These are phyloP conservation scores for Dillenia suffruticosa DNA, from an alignment of 164 flowering plant species.

Conservation along the genomic window DNA sequence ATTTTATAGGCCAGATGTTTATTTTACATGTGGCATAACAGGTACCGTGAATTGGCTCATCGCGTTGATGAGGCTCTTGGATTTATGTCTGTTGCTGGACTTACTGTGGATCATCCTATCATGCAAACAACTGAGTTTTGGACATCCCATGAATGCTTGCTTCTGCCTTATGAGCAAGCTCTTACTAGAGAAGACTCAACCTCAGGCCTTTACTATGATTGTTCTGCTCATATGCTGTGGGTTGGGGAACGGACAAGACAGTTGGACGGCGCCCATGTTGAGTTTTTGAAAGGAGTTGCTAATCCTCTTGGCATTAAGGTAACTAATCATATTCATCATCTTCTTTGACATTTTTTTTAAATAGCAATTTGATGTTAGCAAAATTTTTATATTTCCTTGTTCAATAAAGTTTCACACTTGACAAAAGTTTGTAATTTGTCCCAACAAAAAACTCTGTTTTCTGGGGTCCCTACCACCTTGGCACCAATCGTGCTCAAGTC, in stretches of 20 bases:
- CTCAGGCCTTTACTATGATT: constrained; percentile 82
- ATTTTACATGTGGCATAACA: constrained; percentile 14
- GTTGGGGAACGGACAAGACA: constrained; percentile 92
- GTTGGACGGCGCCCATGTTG: constrained; percentile 93
- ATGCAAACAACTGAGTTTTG: constrained; percentile 91
- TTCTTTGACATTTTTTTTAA: background rate
- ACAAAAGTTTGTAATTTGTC: no score
- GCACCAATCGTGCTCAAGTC: no score
- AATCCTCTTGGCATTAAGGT: constrained; percentile 96
- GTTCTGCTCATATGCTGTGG: constrained; percentile 96
- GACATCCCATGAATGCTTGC: constrained; percentile 95
- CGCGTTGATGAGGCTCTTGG: constrained; percentile 93
- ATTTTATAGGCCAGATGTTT: background rate
- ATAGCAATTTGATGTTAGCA: no score
- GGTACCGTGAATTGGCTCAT: constrained; percentile 87
- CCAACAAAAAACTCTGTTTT: no score
- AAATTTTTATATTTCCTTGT: no score
- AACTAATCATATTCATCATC: background rate
- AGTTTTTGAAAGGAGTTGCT: constrained; percentile 81
- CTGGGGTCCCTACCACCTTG: no score
- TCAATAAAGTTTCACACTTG: no score
- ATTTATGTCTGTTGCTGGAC: constrained; percentile 90
- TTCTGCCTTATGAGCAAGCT: constrained; percentile 84
- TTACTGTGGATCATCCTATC: constrained; percentile 78
- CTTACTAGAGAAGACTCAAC: constrained; percentile 88